These are phyloP conservation scores for Fragaria iinumae DNA, from an alignment of 306 rosid genomes.

Conservation along the genomic window DNA sequence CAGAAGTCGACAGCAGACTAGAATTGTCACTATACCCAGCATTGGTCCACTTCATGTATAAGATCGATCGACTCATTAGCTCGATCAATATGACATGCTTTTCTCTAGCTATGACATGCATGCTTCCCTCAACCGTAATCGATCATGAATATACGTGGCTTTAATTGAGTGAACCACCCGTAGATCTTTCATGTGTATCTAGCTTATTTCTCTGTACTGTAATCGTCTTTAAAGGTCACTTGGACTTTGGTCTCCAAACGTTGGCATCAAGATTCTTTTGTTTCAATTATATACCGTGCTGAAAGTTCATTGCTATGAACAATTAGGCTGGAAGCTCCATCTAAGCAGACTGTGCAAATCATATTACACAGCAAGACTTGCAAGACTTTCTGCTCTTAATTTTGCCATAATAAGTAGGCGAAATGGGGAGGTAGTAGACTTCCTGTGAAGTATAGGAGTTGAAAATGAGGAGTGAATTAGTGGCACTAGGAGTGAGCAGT, in stretches of 20 bases:
- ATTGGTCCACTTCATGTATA: neutral
- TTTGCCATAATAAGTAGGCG: neutral
- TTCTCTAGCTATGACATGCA: neutral
- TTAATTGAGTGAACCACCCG: neutral
- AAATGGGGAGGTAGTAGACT: neutral
- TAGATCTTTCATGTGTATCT: neutral
- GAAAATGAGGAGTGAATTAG: neutral
- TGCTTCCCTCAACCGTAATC: neutral
- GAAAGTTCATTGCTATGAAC: neutral
- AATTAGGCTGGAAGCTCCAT: neutral
- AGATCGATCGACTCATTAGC: neutral
- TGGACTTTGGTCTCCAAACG: neutral
- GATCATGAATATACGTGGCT: neutral
- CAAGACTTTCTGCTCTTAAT: neutral
- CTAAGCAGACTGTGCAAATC: neutral
- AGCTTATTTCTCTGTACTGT: neutral
- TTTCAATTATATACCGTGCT: neutral
- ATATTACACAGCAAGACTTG: neutral
- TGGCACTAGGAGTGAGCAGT: slow-evolving; percentile 41
- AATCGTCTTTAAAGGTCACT: neutral
- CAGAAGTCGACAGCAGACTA: neutral
- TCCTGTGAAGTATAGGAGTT: neutral
- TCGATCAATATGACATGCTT: neutral
- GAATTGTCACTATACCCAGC: neutral
- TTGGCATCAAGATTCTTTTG: neutral